Evolutionary conservation across 371 early-diverging fungal species (phyloP).

Genomic region (Mortierella sp.): DNA sequence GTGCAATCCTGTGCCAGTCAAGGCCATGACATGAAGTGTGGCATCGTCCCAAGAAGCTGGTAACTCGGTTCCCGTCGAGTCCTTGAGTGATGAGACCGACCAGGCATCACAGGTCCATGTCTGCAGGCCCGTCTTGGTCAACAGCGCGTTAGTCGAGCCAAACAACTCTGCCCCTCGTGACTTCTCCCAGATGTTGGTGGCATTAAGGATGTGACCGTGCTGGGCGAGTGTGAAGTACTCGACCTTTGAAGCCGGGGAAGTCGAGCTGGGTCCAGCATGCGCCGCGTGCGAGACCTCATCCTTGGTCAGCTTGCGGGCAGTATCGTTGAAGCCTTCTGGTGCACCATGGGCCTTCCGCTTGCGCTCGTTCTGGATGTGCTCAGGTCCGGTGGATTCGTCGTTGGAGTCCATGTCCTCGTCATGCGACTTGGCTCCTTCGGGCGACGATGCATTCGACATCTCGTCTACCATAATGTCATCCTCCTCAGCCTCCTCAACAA

Average conservation of each 20-base stretch:
- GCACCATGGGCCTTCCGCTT: constrained; percentile 28
- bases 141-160: constrained; percentile 19
- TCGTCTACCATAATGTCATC: constrained; percentile 53
- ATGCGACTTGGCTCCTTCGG: constrained; percentile 27
- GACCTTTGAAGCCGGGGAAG: not conserved
- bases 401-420: constrained; percentile 42
- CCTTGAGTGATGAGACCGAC: constrained; percentile 22
- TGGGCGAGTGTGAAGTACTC: constrained; percentile 16
- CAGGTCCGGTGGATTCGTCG: constrained; percentile 20
- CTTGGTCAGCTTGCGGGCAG: constrained; percentile 17
- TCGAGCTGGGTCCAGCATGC: not conserved
- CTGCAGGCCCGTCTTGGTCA: constrained; percentile 15
- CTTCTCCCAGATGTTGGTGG: constrained; percentile 23
- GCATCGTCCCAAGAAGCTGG: not conserved
- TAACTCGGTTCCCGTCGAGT: not conserved
- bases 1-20: constrained; percentile 38
- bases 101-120: constrained; percentile 43
- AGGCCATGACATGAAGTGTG: constrained; percentile 38
- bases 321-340: not conserved
- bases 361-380: constrained; percentile 18
- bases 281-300: not conserved
- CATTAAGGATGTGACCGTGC: constrained; percentile 17
- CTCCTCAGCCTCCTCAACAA: constrained; percentile 40
- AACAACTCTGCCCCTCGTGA: constrained; percentile 18
- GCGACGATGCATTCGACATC: constrained; percentile 49